Evolutionary conservation across 1,139 yeast species (phyloP).

Genomic region (Magnusiomyces paraingens): DNA sequence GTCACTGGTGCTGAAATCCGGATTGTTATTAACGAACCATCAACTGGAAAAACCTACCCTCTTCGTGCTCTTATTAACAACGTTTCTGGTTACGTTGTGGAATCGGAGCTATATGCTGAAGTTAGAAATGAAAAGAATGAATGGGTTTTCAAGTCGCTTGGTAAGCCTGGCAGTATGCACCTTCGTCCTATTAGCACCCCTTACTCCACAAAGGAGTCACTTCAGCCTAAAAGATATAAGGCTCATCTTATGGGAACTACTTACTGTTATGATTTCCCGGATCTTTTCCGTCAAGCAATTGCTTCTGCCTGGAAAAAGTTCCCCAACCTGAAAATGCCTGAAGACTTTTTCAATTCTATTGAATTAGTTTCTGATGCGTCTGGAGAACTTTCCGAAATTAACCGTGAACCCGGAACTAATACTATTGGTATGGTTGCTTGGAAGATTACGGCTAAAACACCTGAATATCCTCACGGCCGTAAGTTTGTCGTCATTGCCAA

Average conservation of each 20-base stretch:
- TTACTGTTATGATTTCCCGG: conserved; percentile 97
- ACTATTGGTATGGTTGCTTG: conserved; percentile 97
- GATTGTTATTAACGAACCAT: conserved; percentile 87
- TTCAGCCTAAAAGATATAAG: conserved; percentile 97
- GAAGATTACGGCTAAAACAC: conserved; percentile 84
- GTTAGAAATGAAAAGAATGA: conserved; percentile 87
- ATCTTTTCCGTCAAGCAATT: conserved; percentile 90
- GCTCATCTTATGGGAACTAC: conserved; percentile 99
- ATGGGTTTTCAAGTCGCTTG: conserved; percentile 90
- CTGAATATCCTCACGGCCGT: conserved; percentile 96
- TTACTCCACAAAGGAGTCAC: conserved; percentile 94
- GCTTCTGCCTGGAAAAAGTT: conserved; percentile 74
- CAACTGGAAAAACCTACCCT: conserved; percentile 80
- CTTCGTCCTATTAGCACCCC: conserved; percentile 93
- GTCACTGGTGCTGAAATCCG: conserved; percentile 97
- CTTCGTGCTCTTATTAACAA: conserved; percentile 93
- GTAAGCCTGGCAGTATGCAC: conserved; percentile 91
- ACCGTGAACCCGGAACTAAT: conserved; percentile 94
- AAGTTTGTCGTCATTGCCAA: conserved; percentile 87
- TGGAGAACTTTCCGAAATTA: conserved; percentile 79
- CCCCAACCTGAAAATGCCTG: conserved; percentile 49
- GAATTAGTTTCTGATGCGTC: conserved; percentile 73
- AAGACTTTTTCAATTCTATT: conserved; percentile 66
- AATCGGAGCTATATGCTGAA: conserved; percentile 90
- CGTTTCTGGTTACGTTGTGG: conserved; percentile 95